Evolutionary conservation across 306 rosid genomes (phyloP).

Genomic region (Inga leiocalycina): DNA sequence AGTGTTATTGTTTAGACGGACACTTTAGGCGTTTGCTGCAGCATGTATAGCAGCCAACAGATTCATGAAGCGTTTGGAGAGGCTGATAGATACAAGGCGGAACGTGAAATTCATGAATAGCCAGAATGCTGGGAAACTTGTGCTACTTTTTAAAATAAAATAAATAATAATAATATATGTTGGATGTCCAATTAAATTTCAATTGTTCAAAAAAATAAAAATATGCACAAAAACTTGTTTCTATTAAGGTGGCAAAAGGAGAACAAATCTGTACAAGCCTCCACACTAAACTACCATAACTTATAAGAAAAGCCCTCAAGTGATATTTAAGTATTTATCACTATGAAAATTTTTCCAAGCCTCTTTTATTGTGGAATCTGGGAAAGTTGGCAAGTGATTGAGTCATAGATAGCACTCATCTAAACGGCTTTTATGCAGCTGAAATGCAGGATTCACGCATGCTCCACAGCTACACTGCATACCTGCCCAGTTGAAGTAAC

Average conservation of each 20-base stretch:
- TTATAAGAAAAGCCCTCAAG: not conserved
- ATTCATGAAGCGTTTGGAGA: no score
- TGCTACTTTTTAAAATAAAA: not conserved
- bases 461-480: conserved; percentile 90
- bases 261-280: not conserved
- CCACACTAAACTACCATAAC: not conserved
- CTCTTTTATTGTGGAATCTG: not conserved
- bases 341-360: not conserved
- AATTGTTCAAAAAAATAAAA: no score
- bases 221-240: not conserved
- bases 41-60: no score
- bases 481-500: conserved; percentile 88
- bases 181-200: not conserved
- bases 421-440: conserved; percentile 74
- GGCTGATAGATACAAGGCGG: not conserved
- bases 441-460: conserved; percentile 86
- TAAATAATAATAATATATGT: no score
- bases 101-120: no score
- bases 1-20: no score
- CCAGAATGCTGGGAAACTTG: not conserved
- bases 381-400: not conserved
- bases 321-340: not conserved
- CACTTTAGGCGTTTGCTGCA: no score
- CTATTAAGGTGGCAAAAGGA: not conserved
- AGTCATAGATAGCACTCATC: conserved; percentile 61